Evolutionary conservation across 2,329 filamentous ascomycete species (phyloP), one percentile per base, ranked within the genome.

Genomic region (Aspergillus ruber): DNA sequence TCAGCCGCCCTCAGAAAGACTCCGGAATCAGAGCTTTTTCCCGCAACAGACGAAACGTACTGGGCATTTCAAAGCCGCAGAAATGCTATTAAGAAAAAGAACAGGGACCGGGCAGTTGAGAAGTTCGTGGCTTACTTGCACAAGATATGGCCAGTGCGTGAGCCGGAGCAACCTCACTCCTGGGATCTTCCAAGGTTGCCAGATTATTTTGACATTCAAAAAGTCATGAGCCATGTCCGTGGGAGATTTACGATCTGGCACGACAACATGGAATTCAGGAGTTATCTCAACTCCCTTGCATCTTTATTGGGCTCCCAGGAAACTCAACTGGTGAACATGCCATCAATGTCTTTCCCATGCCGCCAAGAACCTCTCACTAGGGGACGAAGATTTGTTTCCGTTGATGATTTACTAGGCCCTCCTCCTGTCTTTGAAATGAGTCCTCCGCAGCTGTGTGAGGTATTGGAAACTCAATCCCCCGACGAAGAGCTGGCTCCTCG

Each of bases 241-340:
- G 4, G n/a, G 13, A 48, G 33, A 6, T 59, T 62, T 23, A 18
- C 41, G n/a, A 44, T n/a, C 2, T 65, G 62, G 60, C 58, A 51
- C 41, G 47, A 61, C 17, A 67, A 66, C 43, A 40, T 43, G 10
- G 44, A 53, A 4, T 55, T 66, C 27, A 21, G 45, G 15, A 3
- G 47, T 3, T 65, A 66, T 45, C 46, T 67, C 17, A 44, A 15
- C 46, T n/a, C n/a, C n/a, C n/a, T 61, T 44, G 20, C 44, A 27
- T 29, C 21, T 39, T 23, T 48, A 12, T 44, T 53, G 13, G 29
- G 23, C 21, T n/a, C 7, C 10, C 47, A 54, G 32, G 13, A 39
- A n/a, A 39, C 50, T 27, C 43, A 50, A 15, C 15, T 10, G 36
- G 15, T 56, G 12, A 20, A 27, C 12, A 43, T 48, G 10, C 50